Evolutionary conservation across 164 flowering plant species (phyloP).

Genomic region (Liquidambar formosana): DNA sequence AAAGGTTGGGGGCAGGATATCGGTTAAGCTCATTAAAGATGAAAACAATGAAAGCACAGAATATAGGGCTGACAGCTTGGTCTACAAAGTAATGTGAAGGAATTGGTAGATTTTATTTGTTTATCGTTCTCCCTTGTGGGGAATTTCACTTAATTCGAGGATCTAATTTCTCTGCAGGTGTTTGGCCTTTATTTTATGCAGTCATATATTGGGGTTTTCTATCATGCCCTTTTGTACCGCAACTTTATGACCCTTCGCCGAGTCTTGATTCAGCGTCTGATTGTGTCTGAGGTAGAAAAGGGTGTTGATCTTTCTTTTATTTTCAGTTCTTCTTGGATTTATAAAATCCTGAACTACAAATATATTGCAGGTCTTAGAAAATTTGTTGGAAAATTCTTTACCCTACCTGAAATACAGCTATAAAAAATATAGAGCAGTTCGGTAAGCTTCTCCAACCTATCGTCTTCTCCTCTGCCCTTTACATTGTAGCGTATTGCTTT

Average conservation of each 20-base stretch:
- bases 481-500: background rate
- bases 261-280: constrained; percentile 79
- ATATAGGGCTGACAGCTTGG: constrained; percentile 77
- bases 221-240: constrained; percentile 82
- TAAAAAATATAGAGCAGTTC: constrained; percentile 65
- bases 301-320: background rate
- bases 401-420: constrained; percentile 88
- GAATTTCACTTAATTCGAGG: background rate
- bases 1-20: constrained; percentile 66
- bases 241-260: constrained; percentile 76
- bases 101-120: background rate
- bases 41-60: constrained; percentile 68
- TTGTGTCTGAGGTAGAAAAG: constrained; percentile 66
- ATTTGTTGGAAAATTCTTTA: constrained; percentile 70
- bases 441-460: constrained; percentile 42
- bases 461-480: background rate
- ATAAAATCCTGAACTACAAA: background rate
- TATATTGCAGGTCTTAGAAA: constrained; percentile 69
- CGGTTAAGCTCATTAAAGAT: constrained; percentile 70
- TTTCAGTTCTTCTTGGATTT: background rate
- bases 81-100: constrained; percentile 67
- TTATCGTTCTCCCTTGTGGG: background rate
- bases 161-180: constrained; percentile 50
- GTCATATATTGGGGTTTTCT: constrained; percentile 85
- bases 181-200: constrained; percentile 98